Evolutionary conservation across 805 yeast genomes (phyloP), one percentile per base, ranked within the genome.

Genomic region (Ogataea trehalophila): DNA sequence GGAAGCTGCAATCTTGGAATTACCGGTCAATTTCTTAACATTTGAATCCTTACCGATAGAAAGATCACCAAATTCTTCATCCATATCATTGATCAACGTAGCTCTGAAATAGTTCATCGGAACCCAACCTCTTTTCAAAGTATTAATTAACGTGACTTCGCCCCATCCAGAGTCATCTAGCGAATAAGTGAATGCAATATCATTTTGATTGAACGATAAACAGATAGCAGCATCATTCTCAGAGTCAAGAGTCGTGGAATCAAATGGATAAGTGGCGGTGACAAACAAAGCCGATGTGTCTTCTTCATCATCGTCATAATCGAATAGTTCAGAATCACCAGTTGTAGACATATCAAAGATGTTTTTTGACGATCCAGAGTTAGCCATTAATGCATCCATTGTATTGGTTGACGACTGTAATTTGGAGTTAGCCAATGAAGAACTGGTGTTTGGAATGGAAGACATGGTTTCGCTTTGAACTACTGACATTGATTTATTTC

Each of bases 161-260:
- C 91, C 92, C 95, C 95, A 87, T 0, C 94, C 95, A 18, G 89
- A 81, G 46, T 83, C 83, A 62, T 86, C 94, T 20, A 85, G 78
- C 7, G 86, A 77, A 58, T 85, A 90, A 5, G 87, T 87, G 63
- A 85, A 87, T 0, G 88, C 91, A 42, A 83, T 68, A 56, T 85
- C 94, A 52, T 79, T 77, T 52, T 78, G 79, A 20, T 77, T 76
- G 61, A 87, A 87, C 0, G 90, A 81, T 8, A 87, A 69, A 62
- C 95, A 87, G 38, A 86, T 82, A 0, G 87, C 76, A 6, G 83
- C 76, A 60, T 85, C 92, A 26, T 82, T 78, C 41, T 75, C 76
- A 11, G 83, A 73, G 52, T 85, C 85, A 40, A 85, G 65, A 0
- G 86, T 68, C 0, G 75, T 43, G 5, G 70, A 56, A 45, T 62